phyloP scores from a whole-genome alignment of 208 protist genomes.

The Leishmania aethiopica region DNA sequence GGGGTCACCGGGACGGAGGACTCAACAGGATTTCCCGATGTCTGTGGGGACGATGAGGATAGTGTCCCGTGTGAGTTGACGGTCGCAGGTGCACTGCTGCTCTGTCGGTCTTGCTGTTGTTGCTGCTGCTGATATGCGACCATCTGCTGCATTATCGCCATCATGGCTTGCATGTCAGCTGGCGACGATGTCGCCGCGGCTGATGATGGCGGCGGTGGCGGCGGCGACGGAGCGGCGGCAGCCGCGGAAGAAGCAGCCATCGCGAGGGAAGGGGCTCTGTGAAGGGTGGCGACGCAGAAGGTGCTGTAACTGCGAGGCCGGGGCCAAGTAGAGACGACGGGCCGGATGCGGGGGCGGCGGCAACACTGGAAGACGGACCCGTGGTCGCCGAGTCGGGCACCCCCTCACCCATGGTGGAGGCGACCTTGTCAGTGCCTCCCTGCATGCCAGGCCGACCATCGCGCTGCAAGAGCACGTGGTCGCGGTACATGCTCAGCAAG shows the following conservation, averaged over 20 bases:
- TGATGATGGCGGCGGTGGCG: background rate
- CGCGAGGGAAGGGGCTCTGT: background rate
- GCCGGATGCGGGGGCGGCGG: background rate
- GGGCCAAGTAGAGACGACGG: background rate
- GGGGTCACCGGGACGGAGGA: conserved; percentile 26
- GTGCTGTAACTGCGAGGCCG: background rate
- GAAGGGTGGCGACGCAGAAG: background rate
- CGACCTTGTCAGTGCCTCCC: conserved; percentile 28
- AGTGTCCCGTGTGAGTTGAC: background rate
- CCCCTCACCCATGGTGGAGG: conserved; percentile 6
- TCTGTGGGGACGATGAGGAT: background rate
- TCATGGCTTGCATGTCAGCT: conserved; percentile 44
- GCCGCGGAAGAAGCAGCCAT: background rate
- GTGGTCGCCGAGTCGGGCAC: background rate
- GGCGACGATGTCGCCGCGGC: background rate
- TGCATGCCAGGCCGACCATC: conserved; percentile 32
- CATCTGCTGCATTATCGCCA: conserved; percentile 58
- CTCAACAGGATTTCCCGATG: background rate
- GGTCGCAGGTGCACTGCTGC: background rate
- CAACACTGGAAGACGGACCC: background rate
- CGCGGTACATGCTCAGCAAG: conserved; percentile 58
- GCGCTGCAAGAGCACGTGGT: conserved; percentile 36
- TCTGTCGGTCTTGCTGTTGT: background rate
- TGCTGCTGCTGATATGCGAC: conserved; percentile 6
- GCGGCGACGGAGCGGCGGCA: background rate